A percentile compares a stretch with the other conserved stretches of the same genome.
phyloP scores from a whole-genome alignment of 805 yeast genomes.

The Saccharomycopsis fermentans region DNA sequence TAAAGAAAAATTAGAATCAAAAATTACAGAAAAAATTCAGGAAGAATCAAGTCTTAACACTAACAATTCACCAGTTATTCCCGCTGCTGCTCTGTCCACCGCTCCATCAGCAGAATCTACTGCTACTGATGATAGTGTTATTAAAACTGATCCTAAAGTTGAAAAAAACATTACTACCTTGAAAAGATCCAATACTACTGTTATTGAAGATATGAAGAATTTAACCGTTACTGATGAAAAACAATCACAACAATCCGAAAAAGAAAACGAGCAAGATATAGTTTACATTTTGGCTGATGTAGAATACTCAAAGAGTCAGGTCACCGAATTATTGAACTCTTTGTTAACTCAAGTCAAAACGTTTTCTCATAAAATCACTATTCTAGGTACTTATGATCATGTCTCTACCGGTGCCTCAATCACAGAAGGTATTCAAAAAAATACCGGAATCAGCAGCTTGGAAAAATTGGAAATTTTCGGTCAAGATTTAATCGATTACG shows the following conservation, averaged over 20 bases:
- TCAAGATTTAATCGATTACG: constrained; percentile 53
- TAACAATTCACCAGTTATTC: background rate
- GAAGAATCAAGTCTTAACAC: constrained; percentile 1
- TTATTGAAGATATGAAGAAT: constrained; percentile 17
- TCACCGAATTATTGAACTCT: constrained; percentile 32
- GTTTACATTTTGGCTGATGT: constrained; percentile 28
- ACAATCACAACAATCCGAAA: constrained; percentile 19
- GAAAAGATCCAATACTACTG: constrained; percentile 18
- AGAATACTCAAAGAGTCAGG: constrained; percentile 30
- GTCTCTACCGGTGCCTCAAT: constrained; percentile 54
- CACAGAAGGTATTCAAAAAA: constrained; percentile 46
- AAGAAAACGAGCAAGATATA: constrained; percentile 21
- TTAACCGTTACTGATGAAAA: constrained; percentile 18
- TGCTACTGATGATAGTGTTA: constrained; percentile 7
- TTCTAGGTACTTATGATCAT: constrained; percentile 57
- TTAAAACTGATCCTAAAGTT: background rate
- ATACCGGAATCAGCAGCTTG: constrained; percentile 34
- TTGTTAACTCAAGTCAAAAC: constrained; percentile 43
- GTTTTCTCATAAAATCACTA: constrained; percentile 47
- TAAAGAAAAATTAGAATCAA: constrained; percentile 38
- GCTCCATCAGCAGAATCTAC: background rate
- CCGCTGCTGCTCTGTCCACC: background rate
- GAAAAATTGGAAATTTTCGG: constrained; percentile 65
- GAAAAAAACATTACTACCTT: constrained; percentile 10
- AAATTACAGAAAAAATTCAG: constrained; percentile 20